Conservation (phyloP, 192 early-diverging fungal species). For the Rhizophagus sp. region DNA sequence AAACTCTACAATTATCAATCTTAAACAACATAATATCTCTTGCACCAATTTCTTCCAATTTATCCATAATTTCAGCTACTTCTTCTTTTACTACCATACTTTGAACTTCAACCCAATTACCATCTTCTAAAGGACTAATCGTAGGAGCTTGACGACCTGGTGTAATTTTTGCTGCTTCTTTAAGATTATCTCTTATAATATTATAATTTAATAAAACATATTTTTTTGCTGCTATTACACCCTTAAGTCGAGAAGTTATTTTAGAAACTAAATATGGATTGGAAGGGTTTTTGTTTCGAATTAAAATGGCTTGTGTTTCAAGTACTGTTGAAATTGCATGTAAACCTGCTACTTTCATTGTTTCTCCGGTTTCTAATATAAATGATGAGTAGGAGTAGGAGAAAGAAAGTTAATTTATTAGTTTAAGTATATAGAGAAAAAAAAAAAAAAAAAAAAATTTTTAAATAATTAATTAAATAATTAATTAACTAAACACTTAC, state of each 20-base stretch:
- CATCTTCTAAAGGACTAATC: constrained; percentile 80
- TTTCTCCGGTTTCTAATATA: constrained; percentile 96
- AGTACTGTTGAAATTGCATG: constrained; percentile 84
- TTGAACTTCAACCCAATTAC: constrained; percentile 87
- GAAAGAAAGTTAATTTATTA: neutral
- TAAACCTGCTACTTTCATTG: constrained; percentile 99
- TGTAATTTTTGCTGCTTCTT: constrained; percentile 71
- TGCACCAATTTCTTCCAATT: constrained; percentile 81
- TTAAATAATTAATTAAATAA: neutral
- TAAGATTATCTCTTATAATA: constrained; percentile 65
- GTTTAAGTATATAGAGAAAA: too few relatives aligned
- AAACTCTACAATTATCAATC: constrained; percentile 79
- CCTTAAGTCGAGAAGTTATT: constrained; percentile 83
- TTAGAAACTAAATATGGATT: constrained; percentile 79
- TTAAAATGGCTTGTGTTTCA: constrained; percentile 84
- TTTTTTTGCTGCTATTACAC: constrained; percentile 84
- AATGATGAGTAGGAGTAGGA: constrained; percentile 48
- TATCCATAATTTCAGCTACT: constrained; percentile 89
- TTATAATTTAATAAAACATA: constrained; percentile 95
- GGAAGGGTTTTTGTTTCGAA: constrained; percentile 76
- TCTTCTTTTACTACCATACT: constrained; percentile 84
- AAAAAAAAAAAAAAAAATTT: too few relatives aligned
- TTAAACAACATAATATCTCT: constrained; percentile 86
- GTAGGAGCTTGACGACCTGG: constrained; percentile 95
- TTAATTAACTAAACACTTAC: constrained; percentile 32